phyloP scores from a whole-genome alignment of 2,329 filamentous ascomycete species.

The Pseudovirgaria hyperparasitica region DNA sequence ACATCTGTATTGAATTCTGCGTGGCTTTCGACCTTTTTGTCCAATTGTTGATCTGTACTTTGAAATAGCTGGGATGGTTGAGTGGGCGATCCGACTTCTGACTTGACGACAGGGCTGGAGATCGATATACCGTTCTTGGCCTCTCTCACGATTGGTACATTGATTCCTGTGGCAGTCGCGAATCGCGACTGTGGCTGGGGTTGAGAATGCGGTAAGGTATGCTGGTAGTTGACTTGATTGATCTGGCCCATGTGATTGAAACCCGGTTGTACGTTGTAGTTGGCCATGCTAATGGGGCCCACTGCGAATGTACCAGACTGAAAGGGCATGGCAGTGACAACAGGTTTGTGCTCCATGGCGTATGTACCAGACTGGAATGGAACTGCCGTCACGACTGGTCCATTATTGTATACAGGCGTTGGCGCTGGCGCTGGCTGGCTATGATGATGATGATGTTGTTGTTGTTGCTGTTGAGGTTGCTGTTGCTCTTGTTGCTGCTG shows the following conservation, averaged over 20 bases:
- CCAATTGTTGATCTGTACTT: slow-evolving; percentile 16
- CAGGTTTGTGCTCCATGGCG: slow-evolving; percentile 20
- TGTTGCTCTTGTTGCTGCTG: slow-evolving; percentile 5
- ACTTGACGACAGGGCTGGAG: slow-evolving; percentile 27
- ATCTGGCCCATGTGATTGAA: too few relatives aligned
- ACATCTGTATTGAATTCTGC: slow-evolving; percentile 51
- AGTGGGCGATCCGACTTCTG: slow-evolving; percentile 29
- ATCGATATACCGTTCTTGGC: slow-evolving; percentile 13
- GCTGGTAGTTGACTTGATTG: slow-evolving; percentile 15
- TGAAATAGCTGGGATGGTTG: slow-evolving; percentile 27
- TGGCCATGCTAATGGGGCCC: slow-evolving; percentile 18
- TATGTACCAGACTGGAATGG: slow-evolving; percentile 17
- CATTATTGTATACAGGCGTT: slow-evolving; percentile 20
- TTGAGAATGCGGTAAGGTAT: slow-evolving; percentile 14
- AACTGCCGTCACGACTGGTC: slow-evolving; percentile 23
- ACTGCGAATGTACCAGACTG: slow-evolving; percentile 24
- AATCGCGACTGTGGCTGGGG: too few relatives aligned
- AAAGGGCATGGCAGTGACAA: slow-evolving; percentile 20
- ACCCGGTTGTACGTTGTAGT: slow-evolving; percentile 23
- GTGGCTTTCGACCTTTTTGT: slow-evolving; percentile 35
- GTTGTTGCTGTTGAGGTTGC: slow-evolving; percentile 7
- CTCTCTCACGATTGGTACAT: slow-evolving; percentile 16
- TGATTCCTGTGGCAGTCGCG: slow-evolving; percentile 14
- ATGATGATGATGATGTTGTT: slow-evolving; percentile 11
- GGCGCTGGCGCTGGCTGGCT: slow-evolving; percentile 15